Evolutionary conservation across 1,284 basidiomycete species (phyloP), one percentile per base, ranked within the genome.

Genomic region (Rhodotorula sp.): DNA sequence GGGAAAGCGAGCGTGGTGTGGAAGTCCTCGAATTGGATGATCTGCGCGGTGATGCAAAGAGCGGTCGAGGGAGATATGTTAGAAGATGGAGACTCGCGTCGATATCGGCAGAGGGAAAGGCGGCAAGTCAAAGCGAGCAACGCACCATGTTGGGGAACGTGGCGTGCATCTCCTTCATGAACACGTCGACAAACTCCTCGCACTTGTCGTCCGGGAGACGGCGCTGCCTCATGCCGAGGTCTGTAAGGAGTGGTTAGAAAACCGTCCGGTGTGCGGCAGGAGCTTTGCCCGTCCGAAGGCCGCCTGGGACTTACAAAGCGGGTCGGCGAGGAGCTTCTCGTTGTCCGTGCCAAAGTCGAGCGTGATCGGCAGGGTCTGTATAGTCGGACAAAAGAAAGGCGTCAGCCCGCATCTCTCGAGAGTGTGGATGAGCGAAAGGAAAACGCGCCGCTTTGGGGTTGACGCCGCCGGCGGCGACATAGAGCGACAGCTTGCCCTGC

Each of bases 401-500:
- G 48, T 42, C 4, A 53, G 49, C 57, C 22, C 8, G 24, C 5
- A 8, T 20, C 56, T 6, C 33, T 42, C 37, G 17, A 30, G 12
- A 44, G 4, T 26, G 20, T n/a, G 24, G n/a, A 45, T 6, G 30
- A 37, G 57, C 22, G 15, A 4, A 45, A 22, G 30, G 33, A 29
- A 24, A n/a, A 72, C 68, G 62, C 17, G 67, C 71, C 12, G 91
- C 90, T 48, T 87, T 82, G 6, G 92, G 93, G 67, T 91, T 89
- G 73, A 96, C 89, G 65, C 93, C 93, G 69, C 74, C 79, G 26
- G 66, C 75, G 46, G 92, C 91, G 70, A 95, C 86, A 79, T 96
- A 97, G 49, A 97, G 85, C 30, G 91, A 93, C 20, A 97, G 85
- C 82, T 97, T 97, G 57, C 94, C 94, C 71, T 95, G 90, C 29